Evolutionary conservation across 257 asterid species (phyloP).

Genomic region (Linderniella brevidens): DNA sequence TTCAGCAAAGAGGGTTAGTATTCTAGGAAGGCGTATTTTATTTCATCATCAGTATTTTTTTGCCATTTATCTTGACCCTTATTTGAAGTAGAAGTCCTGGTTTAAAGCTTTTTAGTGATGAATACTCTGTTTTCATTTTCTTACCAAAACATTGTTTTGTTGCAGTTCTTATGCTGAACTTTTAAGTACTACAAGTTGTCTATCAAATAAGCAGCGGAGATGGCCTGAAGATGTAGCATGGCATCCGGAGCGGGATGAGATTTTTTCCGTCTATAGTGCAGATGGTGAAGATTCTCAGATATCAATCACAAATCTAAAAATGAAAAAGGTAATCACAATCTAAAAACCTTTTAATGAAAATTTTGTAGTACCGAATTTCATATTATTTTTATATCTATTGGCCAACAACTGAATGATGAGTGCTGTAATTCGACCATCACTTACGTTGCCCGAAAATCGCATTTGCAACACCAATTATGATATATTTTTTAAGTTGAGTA

Average conservation of each 20-base stretch:
- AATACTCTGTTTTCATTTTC: conserved; percentile 12
- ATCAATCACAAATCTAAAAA: conserved; percentile 46
- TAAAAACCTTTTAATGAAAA: too few relatives aligned
- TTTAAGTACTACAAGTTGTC: conserved; percentile 52
- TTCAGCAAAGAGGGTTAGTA: conserved; percentile 65
- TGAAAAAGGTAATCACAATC: too few relatives aligned
- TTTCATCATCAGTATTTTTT: conserved; percentile 9
- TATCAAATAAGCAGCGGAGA: conserved; percentile 54
- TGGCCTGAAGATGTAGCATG: conserved; percentile 98
- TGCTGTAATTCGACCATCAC: too few relatives aligned
- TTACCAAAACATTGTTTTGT: conserved; percentile 6
- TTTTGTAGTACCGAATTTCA: too few relatives aligned
- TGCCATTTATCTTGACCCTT: conserved; percentile 1
- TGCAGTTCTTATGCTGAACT: conserved; percentile 64
- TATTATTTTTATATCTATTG: too few relatives aligned
- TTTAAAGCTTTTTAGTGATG: conserved; percentile 5
- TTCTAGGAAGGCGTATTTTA: conserved; percentile 8
- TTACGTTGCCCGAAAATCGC: too few relatives aligned
- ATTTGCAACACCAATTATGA: too few relatives aligned
- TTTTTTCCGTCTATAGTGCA: conserved; percentile 71
- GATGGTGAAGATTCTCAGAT: conserved; percentile 77
- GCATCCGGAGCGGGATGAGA: conserved; percentile 72
- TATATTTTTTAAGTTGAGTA: too few relatives aligned
- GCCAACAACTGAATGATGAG: too few relatives aligned
- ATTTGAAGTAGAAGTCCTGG: background rate